Evolutionary conservation across 176 grass and related monocot genomes (phyloP), one percentile per base, ranked within the genome.

Genomic region (Cymbopogon citratus): DNA sequence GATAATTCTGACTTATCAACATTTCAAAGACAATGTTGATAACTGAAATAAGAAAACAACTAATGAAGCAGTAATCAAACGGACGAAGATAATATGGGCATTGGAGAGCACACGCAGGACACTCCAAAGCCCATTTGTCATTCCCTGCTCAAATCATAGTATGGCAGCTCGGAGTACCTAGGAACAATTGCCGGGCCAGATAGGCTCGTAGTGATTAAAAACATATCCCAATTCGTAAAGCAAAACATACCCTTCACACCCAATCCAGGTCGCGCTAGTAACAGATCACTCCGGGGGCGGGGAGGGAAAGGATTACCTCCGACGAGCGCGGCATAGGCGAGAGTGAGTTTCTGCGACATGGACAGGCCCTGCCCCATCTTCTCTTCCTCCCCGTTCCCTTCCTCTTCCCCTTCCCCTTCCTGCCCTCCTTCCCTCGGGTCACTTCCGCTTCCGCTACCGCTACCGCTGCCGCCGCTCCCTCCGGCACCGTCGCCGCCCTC

Each of bases 321-420:
- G 26, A 98, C 88, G 39, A 98, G 92, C 39, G 90, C 92, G 52
- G 95, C 95, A 78, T 92, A 98, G 73, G 57, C 90, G 74, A 98
- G 85, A 28, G 92, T 98, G 65, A 98, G 71, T 73, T 98, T 94
- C 92, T 98, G 92, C 60, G 95, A 98, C 95, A 98, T 89, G 71
- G 92, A 92, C 33, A 98, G 81, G 13, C 81, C 87, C 36, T 76
- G 73, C 18, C 23, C 69, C 69, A 85, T 80, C 79, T 85, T 45
- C 69, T 79, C 72, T 45, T 78, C 88, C 76, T 71, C 86, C 14
- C 36, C 70, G 10, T 80, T 85, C 64, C 70, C 83, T 21, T 56
- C 90, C 54, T 64, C 83, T 39, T 56, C 31, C 31, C 31, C 31
- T 33, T 33, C 91, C 19, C 49, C 94, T 34, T 86, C 90, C 63